Evolutionary conservation across 331 rosid genomes (phyloP).

Genomic region (Acacia pycnantha): DNA sequence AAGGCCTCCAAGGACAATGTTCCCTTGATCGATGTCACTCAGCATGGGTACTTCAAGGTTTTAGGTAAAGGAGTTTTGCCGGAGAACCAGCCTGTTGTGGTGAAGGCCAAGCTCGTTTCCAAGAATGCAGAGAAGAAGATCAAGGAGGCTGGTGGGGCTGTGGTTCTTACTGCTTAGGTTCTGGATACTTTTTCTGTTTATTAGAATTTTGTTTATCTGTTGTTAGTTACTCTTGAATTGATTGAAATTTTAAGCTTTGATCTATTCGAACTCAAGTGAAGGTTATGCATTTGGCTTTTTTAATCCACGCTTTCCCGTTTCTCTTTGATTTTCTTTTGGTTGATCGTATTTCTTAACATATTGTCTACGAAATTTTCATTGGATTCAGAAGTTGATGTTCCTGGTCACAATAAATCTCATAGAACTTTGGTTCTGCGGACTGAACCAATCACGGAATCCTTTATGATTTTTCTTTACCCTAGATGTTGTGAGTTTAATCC

Average conservation of each 20-base stretch:
- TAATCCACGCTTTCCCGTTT: neutral
- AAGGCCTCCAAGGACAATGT: conserved; percentile 61
- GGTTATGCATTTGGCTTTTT: neutral
- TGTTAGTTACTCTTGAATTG: neutral
- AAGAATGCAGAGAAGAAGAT: conserved; percentile 83
- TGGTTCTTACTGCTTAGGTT: conserved; percentile 74
- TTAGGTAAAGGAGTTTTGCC: conserved; percentile 71
- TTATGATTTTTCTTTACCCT: neutral
- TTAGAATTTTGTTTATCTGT: conserved; percentile 17
- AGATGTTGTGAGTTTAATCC: neutral
- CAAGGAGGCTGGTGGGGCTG: conserved; percentile 82
- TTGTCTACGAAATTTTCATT: neutral
- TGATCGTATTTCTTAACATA: neutral
- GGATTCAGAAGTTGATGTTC: neutral
- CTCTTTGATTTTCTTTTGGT: neutral
- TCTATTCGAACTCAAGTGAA: conserved; percentile 3
- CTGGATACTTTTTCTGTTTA: neutral
- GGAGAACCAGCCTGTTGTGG: conserved; percentile 52
- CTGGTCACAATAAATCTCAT: neutral
- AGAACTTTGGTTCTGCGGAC: neutral
- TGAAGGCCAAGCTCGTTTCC: conserved; percentile 76
- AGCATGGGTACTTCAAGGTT: conserved; percentile 71
- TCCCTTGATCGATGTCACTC: conserved; percentile 65
- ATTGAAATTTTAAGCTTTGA: neutral
- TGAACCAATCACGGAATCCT: neutral